These are phyloP conservation scores for Gamarada debralockiae DNA, from an alignment of 495 filamentous ascomycete species.

Conservation along the genomic window DNA sequence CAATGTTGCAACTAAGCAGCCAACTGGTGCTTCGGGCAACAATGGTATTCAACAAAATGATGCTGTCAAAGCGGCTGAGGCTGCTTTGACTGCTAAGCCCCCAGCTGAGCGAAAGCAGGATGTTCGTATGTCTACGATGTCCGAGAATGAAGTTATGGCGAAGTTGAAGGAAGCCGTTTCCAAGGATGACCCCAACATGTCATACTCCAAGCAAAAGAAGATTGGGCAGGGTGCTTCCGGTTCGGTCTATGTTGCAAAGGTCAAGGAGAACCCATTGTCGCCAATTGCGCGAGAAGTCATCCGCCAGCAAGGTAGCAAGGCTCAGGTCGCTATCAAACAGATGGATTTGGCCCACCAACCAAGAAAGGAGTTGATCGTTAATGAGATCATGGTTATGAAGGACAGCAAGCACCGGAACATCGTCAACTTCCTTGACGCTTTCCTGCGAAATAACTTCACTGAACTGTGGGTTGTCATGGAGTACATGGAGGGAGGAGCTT, in stretches of 20 bases:
- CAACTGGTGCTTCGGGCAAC: slow-evolving; percentile 39
- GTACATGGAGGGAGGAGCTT: slow-evolving; percentile 96
- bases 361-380: slow-evolving; percentile 96
- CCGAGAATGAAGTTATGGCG: slow-evolving; percentile 94
- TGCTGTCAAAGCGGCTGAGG: slow-evolving; percentile 75
- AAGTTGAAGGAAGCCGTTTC: slow-evolving; percentile 90
- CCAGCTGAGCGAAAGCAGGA: slow-evolving; percentile 68
- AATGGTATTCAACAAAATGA: slow-evolving; percentile 48
- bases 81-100: slow-evolving; percentile 72
- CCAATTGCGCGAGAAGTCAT: slow-evolving; percentile 62
- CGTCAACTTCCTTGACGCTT: slow-evolving; percentile 97
- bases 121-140: slow-evolving; percentile 97
- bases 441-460: slow-evolving; percentile 84
- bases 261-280: slow-evolving; percentile 71
- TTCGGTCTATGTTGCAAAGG: slow-evolving; percentile 94
- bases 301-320: slow-evolving; percentile 62
- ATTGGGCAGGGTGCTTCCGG: slow-evolving; percentile 97
- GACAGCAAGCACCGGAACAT: slow-evolving; percentile 97
- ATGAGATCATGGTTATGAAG: slow-evolving; percentile 99
- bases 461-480: slow-evolving; percentile 99
- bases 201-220: slow-evolving; percentile 98
- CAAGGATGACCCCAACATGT: slow-evolving; percentile 83
- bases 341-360: slow-evolving; percentile 98
- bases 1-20: slow-evolving; percentile 81
- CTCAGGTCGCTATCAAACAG: slow-evolving; percentile 96